Conservation (phyloP, 352 stramenopile genomes). For the Phytophthora capsici region DNA sequence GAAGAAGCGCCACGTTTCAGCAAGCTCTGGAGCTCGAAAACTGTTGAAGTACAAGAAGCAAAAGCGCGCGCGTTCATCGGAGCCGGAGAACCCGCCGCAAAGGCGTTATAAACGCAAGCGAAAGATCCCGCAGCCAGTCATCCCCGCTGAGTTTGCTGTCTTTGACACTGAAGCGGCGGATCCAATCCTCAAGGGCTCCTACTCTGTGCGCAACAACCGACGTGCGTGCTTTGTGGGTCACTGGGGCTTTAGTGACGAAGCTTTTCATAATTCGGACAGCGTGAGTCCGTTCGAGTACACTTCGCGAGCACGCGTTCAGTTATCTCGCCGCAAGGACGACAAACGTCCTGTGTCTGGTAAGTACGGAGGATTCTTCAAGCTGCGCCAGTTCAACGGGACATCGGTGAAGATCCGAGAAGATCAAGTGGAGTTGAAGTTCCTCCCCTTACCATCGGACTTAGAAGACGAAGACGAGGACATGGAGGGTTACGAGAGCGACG, state of each 20-base stretch:
- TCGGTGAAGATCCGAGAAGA: constrained; percentile 66
- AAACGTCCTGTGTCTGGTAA: constrained; percentile 66
- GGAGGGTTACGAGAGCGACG: constrained; percentile 30
- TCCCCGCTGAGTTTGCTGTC: constrained; percentile 50
- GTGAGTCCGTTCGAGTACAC: constrained; percentile 79
- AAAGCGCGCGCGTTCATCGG: constrained; percentile 17
- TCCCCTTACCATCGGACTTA: constrained; percentile 45
- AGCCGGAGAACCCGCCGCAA: constrained; percentile 1
- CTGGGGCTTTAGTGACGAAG: constrained; percentile 71
- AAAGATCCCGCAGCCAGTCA: constrained; percentile 29
- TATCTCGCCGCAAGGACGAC: constrained; percentile 43
- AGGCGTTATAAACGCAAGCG: constrained; percentile 26
- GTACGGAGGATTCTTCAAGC: constrained; percentile 76
- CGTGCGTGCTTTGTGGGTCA: constrained; percentile 58
- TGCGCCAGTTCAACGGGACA: constrained; percentile 71
- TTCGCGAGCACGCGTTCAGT: constrained; percentile 43
- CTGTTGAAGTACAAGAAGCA: constrained; percentile 35
- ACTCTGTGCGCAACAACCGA: constrained; percentile 46
- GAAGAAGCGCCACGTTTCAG: constrained; percentile 25
- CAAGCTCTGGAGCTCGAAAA: constrained; percentile 22
- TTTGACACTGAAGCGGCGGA: constrained; percentile 53
- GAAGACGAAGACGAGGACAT: constrained; percentile 35
- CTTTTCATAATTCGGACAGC: constrained; percentile 42
- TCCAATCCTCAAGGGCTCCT: constrained; percentile 66
- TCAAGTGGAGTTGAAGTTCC: constrained; percentile 70